Evolutionary conservation across 208 protist genomes (phyloP), one percentile per base, ranked within the genome.

Genomic region (Leishmania lainsoni): DNA sequence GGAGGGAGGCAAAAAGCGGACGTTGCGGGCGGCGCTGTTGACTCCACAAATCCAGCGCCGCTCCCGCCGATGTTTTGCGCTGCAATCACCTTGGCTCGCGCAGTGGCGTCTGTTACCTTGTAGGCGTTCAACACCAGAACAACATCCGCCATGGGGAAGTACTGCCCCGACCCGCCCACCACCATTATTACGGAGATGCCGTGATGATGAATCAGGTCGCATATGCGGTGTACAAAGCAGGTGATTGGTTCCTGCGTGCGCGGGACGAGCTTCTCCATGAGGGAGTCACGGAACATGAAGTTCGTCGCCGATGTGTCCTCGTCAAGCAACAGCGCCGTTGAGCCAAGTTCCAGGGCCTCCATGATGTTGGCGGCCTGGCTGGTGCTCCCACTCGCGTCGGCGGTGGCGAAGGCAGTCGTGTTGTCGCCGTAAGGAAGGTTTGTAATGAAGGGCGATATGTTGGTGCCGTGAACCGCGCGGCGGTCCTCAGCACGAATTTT

Each of bases 271-370:
- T 81, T 75, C 83, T 93, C 81, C 97, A 99, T 99, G 29, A 93
- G 85, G 48, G 79, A 77, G 80, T 98, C 96, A 12, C 97, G 94
- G 61, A 98, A 96, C 96, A 99, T 98, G 77, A 99, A 98, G 90
- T 99, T 99, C 49, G 98, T 99, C 5, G 98, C 98, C 63, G 87
- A 97, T 9, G 97, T 99, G 87, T 99, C 98, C 85, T 99, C 98
- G 86, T 99, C 98, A 20, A 99, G 89, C 48, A 99, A 86, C 70
- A 99, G 81, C 61, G 92, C 74, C 22, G 79, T 83, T 49, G 88
- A 84, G 54, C 97, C 97, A n/a, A 96, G 80, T 88, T 99, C 98
- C 56, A 99, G 82, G 45, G 93, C 94, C 76, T 99, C 98, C 81
- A 98, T 90, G 58, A 98, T 97, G 84, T 98, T 98, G 39, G 95